Percentiles rank a stretch among this genome's conserved stretches.
Conservation (phyloP, 2,329 filamentous ascomycete species). For the Trichoderma sp. region DNA sequence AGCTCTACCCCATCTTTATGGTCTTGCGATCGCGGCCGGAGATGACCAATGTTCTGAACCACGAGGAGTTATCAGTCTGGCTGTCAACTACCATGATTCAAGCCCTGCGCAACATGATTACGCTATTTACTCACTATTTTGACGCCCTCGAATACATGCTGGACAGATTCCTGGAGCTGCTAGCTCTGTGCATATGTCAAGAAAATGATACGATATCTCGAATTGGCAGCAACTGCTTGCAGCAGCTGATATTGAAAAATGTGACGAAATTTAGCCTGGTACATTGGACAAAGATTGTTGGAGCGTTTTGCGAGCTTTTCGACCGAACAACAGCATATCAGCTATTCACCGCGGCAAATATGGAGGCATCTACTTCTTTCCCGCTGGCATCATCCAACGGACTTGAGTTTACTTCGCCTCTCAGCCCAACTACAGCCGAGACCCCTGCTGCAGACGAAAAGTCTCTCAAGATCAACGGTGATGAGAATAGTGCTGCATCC, state of each 20-base stretch:
- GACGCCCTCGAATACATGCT: slow-evolving; percentile 96
- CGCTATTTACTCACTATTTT: slow-evolving; percentile 98
- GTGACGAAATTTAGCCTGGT: slow-evolving; percentile 84
- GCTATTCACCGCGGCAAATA: slow-evolving; percentile 80
- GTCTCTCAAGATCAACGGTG: slow-evolving; percentile 62
- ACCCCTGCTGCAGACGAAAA: slow-evolving; percentile 50
- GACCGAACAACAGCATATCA: slow-evolving; percentile 93
- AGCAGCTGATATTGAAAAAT: slow-evolving; percentile 95
- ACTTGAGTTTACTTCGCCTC: slow-evolving; percentile 48
- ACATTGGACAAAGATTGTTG: slow-evolving; percentile 94
- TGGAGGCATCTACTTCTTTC: slow-evolving; percentile 54
- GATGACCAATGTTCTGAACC: slow-evolving; percentile 91
- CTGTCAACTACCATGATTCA: slow-evolving; percentile 99
- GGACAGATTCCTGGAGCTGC: slow-evolving; percentile 90
- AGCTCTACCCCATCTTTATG: slow-evolving; percentile 98
- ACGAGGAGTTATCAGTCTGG: slow-evolving; percentile 98
- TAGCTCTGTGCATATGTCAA: slow-evolving; percentile 96
- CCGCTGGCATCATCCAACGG: slow-evolving; percentile 53
- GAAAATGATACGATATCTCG: slow-evolving; percentile 98
- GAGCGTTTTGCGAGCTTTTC: slow-evolving; percentile 94
- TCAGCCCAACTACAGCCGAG: slow-evolving; percentile 45
- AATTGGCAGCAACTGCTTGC: slow-evolving; percentile 96
- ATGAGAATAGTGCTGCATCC: slow-evolving; percentile 38
- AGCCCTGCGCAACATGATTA: slow-evolving; percentile 96
- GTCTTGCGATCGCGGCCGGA: slow-evolving; percentile 95